These are phyloP conservation scores for Berberis thunbergii DNA, from an alignment of 164 flowering plant species.

Conservation along the genomic window DNA sequence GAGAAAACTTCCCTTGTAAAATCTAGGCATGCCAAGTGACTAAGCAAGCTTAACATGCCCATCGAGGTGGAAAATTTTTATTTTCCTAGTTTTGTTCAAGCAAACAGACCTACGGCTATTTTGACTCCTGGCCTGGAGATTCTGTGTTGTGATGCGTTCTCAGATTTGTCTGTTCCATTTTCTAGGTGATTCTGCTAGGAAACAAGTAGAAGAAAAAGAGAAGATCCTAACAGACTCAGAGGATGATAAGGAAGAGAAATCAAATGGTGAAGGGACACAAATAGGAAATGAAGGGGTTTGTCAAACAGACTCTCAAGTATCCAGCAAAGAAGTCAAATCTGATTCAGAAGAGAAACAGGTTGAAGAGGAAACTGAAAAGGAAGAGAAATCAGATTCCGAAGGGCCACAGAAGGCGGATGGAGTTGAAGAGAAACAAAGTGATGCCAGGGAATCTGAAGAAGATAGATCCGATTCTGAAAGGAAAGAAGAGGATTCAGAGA, in stretches of 20 bases:
- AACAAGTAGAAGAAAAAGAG: slow-evolving; percentile 15
- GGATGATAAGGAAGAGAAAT: slow-evolving; percentile 18
- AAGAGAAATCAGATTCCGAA: slow-evolving; percentile 11
- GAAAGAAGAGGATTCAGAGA: slow-evolving; percentile 14
- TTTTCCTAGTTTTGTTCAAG: not conserved
- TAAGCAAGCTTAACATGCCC: no score
- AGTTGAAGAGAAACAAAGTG: slow-evolving; percentile 5
- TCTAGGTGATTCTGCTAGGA: slow-evolving; percentile 27
- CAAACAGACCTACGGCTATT: no score
- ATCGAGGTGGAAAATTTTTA: no score
- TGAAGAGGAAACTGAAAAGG: slow-evolving; percentile 17
- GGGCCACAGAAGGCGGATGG: slow-evolving; percentile 8
- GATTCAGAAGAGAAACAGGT: slow-evolving; percentile 21
- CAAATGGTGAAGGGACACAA: slow-evolving; percentile 20
- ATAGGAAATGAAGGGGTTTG: slow-evolving; percentile 13
- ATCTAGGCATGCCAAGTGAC: no score
- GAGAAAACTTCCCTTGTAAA: no score
- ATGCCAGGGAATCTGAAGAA: no score
- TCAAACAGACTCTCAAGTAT: slow-evolving; percentile 11
- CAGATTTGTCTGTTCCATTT: slow-evolving; percentile 2
- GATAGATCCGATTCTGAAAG: slow-evolving; percentile 11
- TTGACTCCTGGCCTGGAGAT: not conserved
- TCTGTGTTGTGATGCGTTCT: not conserved
- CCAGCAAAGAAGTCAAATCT: slow-evolving; percentile 15
- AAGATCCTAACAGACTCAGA: slow-evolving; percentile 17